Evolutionary conservation across 2,329 filamentous ascomycete species (phyloP), one percentile per base, ranked within the genome.

Genomic region (Colletotrichum sp.): DNA sequence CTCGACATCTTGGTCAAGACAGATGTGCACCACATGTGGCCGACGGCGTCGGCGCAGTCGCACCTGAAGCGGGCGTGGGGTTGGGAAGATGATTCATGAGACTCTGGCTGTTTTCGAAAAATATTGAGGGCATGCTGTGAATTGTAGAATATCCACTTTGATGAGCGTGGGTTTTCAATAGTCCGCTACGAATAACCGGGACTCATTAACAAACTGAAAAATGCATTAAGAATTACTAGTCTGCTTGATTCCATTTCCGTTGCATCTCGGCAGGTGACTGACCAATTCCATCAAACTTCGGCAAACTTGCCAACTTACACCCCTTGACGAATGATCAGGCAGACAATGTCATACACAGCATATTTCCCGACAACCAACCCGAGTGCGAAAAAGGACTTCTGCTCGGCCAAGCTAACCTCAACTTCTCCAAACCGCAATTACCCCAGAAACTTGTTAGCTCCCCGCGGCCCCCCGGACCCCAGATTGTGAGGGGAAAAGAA

Each of bases 31-130:
- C 86, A 90, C 79, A 89, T 86, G 10, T 89, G 89, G 81, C 90
- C 89, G 5, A 91, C 89, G 5, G 84, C 82, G 4, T 82, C 84
- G 9, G 87, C 89, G 24, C 86, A 87, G 58, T 79, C 82, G 30
- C 85, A 88, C 71, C 81, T 91, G 72, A 87, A 85, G 78, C 83
- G 82, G 69, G 86, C 85, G 67, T 91, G 88, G 89, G 87, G 85
- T 18, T 89, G 86, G 88, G 77, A 68, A 64, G 71, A 71, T 4
- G 59, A 74, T 5, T 73, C 36, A 2, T 68, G 16, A 68, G 16
- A 32, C 16, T 56, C 18, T 28, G 14, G 26, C 43, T 52, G 43
- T 52, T 52, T 52, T 52, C n/a, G n/a, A 52, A 52, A 52, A 52
- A 52, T 21, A 10, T 9, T 6, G 14, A 58, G 2, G 55, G 1